A percentile compares a stretch with the other conserved stretches of the same genome.
These are phyloP conservation scores for Carnegiea gigantea DNA, from an alignment of 179 eudicot species.

Conservation along the genomic window DNA sequence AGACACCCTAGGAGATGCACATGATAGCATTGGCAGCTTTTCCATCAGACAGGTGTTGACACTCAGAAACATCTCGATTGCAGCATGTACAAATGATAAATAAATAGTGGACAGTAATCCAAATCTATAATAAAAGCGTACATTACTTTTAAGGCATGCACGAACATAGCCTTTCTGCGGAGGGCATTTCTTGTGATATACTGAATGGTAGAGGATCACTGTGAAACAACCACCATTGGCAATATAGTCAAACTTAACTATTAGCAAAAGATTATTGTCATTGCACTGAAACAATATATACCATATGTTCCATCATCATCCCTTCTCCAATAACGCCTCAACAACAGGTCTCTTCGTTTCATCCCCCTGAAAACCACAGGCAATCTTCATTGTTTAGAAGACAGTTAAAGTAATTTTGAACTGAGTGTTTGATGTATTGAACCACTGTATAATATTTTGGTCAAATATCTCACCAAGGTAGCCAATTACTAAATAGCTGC, in stretches of 20 bases:
- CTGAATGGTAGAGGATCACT: slow-evolving; percentile 50
- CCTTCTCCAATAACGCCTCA: slow-evolving; percentile 53
- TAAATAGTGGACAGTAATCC: neutral
- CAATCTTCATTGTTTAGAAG: neutral
- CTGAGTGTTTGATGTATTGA: neutral
- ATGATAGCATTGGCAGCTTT: neutral
- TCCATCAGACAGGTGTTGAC: neutral
- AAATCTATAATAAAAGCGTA: slow-evolving; percentile 20
- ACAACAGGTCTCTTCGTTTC: slow-evolving; percentile 44
- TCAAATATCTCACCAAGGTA: slow-evolving; percentile 37
- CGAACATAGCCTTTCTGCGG: slow-evolving; percentile 40
- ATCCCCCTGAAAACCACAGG: slow-evolving; percentile 36
- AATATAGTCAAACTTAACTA: neutral
- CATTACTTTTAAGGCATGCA: slow-evolving; percentile 52
- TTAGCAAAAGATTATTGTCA: neutral
- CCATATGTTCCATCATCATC: slow-evolving; percentile 55
- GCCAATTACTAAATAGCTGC: slow-evolving; percentile 40
- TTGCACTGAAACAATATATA: slow-evolving; percentile 4
- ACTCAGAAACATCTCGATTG: neutral
- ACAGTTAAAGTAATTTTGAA: neutral
- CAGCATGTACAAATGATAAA: neutral
- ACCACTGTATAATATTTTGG: neutral
- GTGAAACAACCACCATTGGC: slow-evolving; percentile 19
- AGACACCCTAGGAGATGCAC: neutral
- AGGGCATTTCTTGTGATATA: slow-evolving; percentile 52